Evolutionary conservation across 495 filamentous ascomycete genomes (phyloP).

Genomic region (Parachaetomium inaequale): DNA sequence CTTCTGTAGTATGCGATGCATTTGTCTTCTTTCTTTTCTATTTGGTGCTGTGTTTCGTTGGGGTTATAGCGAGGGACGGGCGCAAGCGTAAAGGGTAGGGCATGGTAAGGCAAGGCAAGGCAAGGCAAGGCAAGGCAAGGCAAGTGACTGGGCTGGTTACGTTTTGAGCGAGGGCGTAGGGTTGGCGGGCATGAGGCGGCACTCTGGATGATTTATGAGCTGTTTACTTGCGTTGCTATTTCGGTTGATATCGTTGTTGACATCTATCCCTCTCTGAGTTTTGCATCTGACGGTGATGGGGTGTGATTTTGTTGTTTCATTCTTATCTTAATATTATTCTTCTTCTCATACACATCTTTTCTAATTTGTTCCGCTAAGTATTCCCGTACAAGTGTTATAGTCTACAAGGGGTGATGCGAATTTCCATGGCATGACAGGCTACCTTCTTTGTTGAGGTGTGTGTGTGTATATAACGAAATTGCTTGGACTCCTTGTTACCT

Average conservation of each 20-base stretch:
- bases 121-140: too few species aligned
- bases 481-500: too few species aligned
- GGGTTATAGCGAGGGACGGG: background rate
- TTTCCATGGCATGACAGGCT: background rate
- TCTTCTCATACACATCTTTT: background rate
- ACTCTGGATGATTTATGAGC: conserved; percentile 12
- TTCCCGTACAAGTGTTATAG: background rate
- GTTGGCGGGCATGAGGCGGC: background rate
- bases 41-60: background rate
- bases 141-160: background rate
- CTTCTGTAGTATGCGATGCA: background rate
- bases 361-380: background rate
- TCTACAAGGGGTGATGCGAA: background rate
- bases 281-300: background rate
- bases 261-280: too few species aligned
- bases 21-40: background rate
- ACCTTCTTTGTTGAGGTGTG: too few species aligned
- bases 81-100: background rate
- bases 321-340: background rate
- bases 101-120: too few species aligned
- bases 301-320: background rate
- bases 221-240: background rate
- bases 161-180: background rate
- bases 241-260: background rate
- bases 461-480: too few species aligned